Conservation (phyloP, 2,329 filamentous ascomycete genomes). For the Biscogniauxia marginata region DNA sequence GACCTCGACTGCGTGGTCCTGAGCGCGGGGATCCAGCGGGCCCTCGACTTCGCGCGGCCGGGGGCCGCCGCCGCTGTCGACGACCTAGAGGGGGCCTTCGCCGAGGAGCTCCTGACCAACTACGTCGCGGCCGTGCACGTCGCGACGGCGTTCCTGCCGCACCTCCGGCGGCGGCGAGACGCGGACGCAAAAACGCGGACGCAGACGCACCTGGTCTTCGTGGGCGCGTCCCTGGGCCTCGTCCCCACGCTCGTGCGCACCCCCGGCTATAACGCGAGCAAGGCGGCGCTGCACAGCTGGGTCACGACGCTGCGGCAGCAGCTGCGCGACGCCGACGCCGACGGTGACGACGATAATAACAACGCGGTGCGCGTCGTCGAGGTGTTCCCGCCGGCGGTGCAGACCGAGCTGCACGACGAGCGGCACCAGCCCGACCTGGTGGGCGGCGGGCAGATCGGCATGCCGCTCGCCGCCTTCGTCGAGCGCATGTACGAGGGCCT, state of each 20-base stretch:
- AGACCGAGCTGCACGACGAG: conserved; percentile 45
- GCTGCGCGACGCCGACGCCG: conserved; percentile 33
- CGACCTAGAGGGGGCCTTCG: conserved; percentile 32
- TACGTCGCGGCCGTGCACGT: conserved; percentile 45
- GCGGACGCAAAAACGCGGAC: not conserved
- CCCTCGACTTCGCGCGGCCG: conserved; percentile 42
- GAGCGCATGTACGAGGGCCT: conserved; percentile 40
- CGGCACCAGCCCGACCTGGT: conserved; percentile 40
- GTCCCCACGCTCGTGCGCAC: conserved; percentile 43
- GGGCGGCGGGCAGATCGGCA: conserved; percentile 43
- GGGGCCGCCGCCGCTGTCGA: conserved; percentile 36
- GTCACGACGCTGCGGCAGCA: conserved; percentile 45
- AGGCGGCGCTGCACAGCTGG: conserved; percentile 47
- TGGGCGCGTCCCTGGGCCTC: conserved; percentile 31
- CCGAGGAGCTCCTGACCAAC: conserved; percentile 44
- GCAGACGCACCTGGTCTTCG: conserved; percentile 26
- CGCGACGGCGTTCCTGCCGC: conserved; percentile 44
- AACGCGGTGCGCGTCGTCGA: conserved; percentile 39
- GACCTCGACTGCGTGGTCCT: conserved; percentile 51
- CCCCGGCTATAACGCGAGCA: conserved; percentile 48
- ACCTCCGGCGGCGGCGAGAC: conserved; percentile 31
- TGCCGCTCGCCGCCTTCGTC: conserved; percentile 45
- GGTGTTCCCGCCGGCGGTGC: conserved; percentile 40
- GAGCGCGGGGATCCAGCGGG: conserved; percentile 49
- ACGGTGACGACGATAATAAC: conserved; percentile 11